Conservation (phyloP, 352 stramenopile species). For the Pythium plurisporium region DNA sequence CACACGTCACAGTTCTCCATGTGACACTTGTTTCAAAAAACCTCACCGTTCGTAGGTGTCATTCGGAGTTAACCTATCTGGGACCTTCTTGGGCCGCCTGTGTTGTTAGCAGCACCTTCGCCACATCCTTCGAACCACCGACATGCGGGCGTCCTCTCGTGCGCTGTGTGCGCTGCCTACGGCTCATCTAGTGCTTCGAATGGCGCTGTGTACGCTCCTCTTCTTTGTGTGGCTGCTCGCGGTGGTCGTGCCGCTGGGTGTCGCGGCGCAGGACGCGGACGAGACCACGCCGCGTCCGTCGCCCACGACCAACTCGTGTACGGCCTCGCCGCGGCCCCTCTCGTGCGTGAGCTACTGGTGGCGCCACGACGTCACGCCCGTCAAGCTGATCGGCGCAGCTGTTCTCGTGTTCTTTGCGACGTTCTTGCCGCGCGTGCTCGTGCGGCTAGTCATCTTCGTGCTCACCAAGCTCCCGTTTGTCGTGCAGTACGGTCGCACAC, state of each 20-base stretch:
- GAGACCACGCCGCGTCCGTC: too few species aligned
- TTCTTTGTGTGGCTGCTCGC: neutral
- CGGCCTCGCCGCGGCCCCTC: slow-evolving; percentile 11
- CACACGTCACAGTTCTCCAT: too few species aligned
- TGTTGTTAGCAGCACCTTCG: too few species aligned
- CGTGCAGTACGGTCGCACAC: slow-evolving; percentile 56
- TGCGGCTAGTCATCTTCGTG: slow-evolving; percentile 82
- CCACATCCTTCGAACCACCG: too few species aligned
- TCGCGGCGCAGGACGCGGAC: slow-evolving; percentile 3
- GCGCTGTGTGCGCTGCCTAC: too few species aligned
- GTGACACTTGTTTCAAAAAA: neutral
- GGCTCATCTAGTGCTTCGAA: neutral
- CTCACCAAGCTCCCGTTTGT: slow-evolving; percentile 84
- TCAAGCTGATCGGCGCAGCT: slow-evolving; percentile 48
- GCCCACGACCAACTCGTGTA: slow-evolving; percentile 5
- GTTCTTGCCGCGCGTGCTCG: slow-evolving; percentile 80
- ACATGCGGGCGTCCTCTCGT: neutral
- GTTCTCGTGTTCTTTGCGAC: slow-evolving; percentile 86
- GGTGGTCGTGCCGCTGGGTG: neutral
- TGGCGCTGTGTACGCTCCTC: neutral
- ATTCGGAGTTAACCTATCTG: neutral
- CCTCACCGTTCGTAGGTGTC: neutral
- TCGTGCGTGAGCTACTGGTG: slow-evolving; percentile 54
- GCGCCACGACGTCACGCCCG: slow-evolving; percentile 26
- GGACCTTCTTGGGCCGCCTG: neutral